Evolutionary conservation across 2,329 filamentous ascomycete genomes (phyloP).

Genomic region (Nigrospora osmanthi): DNA sequence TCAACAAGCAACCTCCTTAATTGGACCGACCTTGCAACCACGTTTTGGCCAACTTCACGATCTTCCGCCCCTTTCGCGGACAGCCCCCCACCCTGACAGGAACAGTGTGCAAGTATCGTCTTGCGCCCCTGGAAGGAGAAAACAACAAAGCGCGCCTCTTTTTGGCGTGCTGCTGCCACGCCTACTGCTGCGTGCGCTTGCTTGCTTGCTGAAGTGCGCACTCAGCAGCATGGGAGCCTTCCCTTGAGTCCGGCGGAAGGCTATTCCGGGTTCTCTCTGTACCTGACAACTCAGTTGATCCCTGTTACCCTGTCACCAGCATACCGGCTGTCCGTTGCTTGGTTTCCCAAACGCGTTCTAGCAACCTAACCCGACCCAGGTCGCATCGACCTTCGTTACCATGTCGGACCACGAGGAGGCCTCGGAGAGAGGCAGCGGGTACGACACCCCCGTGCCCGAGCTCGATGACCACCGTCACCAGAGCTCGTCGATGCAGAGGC

Average conservation of each 20-base stretch:
- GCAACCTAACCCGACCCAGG: no score
- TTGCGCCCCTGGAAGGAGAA: neutral
- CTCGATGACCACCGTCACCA: constrained; percentile 83
- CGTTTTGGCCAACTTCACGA: constrained; percentile 19
- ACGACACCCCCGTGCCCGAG: constrained; percentile 68
- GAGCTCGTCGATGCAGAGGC: constrained; percentile 49
- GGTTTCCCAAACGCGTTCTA: no score
- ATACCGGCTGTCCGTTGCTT: no score
- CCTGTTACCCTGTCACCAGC: no score
- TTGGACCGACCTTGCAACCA: constrained; percentile 33
- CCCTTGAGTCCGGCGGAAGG: constrained; percentile 22
- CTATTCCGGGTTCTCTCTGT: constrained; percentile 11
- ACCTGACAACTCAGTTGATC: neutral
- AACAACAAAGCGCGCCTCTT: constrained; percentile 11
- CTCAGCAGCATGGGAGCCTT: constrained; percentile 22
- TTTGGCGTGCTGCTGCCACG: constrained; percentile 28
- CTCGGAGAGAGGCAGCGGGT: constrained; percentile 50
- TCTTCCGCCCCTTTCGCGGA: neutral
- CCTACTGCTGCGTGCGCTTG: constrained; percentile 22
- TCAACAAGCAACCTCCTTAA: constrained; percentile 98
- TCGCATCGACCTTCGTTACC: constrained; percentile 25
- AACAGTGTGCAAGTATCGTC: neutral
- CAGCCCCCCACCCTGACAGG: neutral
- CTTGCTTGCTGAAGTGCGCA: constrained; percentile 11
- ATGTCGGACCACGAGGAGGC: constrained; percentile 63